Conservation (phyloP, 2,329 filamentous ascomycete genomes). For the Simplicillium aogashimaense region DNA sequence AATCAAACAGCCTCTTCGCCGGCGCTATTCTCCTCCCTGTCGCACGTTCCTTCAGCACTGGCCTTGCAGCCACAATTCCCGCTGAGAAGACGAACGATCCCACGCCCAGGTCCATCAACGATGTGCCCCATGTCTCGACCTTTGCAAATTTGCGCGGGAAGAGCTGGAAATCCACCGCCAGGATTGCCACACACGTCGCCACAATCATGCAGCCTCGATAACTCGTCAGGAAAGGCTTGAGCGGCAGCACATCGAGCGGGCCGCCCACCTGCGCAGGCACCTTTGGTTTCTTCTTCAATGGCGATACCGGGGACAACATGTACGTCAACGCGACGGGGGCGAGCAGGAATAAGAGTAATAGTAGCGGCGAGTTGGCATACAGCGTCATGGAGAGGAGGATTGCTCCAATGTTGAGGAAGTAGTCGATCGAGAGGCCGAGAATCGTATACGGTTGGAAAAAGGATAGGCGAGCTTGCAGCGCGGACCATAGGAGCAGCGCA, state of each 20-base stretch:
- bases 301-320: slow-evolving; percentile 29
- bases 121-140: slow-evolving; percentile 98
- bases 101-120: slow-evolving; percentile 96
- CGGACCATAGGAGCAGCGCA: slow-evolving; percentile 78
- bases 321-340: slow-evolving; percentile 59
- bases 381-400: slow-evolving; percentile 79
- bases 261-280: slow-evolving; percentile 31
- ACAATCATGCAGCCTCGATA: slow-evolving; percentile 91
- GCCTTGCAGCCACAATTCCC: slow-evolving; percentile 79
- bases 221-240: slow-evolving; percentile 85
- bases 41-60: slow-evolving; percentile 61
- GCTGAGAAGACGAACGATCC: slow-evolving; percentile 95
- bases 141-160: slow-evolving; percentile 95
- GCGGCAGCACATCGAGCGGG: slow-evolving; percentile 40
- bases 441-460: slow-evolving; percentile 72
- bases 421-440: slow-evolving; percentile 65
- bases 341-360: slow-evolving; percentile 66
- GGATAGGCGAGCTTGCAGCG: slow-evolving; percentile 70
- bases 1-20: slow-evolving; percentile 48
- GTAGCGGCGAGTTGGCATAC: slow-evolving; percentile 64
- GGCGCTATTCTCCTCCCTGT: slow-evolving; percentile 39
- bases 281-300: slow-evolving; percentile 34
- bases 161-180: slow-evolving; percentile 91
- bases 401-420: slow-evolving; percentile 74
- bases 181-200: slow-evolving; percentile 78